Conservation (phyloP, 768 basidiomycete species). For the Lactifluus rugatus region DNA sequence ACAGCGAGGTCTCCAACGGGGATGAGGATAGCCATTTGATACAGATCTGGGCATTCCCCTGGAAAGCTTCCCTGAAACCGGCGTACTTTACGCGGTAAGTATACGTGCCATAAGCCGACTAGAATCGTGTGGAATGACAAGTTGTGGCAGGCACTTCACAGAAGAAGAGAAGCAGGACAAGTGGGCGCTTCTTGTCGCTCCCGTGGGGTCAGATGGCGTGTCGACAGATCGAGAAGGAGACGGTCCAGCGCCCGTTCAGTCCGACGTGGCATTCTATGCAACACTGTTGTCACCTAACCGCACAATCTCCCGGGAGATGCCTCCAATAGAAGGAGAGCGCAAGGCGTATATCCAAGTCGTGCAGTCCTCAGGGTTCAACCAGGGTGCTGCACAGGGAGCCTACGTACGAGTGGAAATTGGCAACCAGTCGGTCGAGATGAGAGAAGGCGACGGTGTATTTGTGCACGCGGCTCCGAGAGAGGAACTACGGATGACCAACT, state of each 20-base stretch:
- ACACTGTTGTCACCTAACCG: slow-evolving; percentile 54
- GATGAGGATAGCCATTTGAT: slow-evolving; percentile 44
- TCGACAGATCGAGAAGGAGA: slow-evolving; percentile 47
- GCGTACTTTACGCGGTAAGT: slow-evolving; percentile 73
- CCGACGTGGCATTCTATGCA: slow-evolving; percentile 61
- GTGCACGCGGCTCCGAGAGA: slow-evolving; percentile 41
- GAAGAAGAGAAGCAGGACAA: slow-evolving; percentile 30
- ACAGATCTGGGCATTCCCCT: slow-evolving; percentile 61
- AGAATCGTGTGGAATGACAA: background rate
- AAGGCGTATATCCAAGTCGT: slow-evolving; percentile 82
- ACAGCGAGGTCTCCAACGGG: slow-evolving; percentile 59
- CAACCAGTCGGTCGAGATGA: slow-evolving; percentile 41
- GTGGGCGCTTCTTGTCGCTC: slow-evolving; percentile 64
- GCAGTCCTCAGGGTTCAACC: slow-evolving; percentile 76
- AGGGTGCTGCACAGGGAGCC: slow-evolving; percentile 45
- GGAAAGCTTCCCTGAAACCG: slow-evolving; percentile 42
- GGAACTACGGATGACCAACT: slow-evolving; percentile 45
- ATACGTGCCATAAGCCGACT: background rate
- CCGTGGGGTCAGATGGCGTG: slow-evolving; percentile 46
- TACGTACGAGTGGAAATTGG: slow-evolving; percentile 41
- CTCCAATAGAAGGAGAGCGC: slow-evolving; percentile 23
- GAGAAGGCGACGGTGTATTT: slow-evolving; percentile 87
- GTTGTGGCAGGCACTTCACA: slow-evolving; percentile 47
- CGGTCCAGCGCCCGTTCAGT: slow-evolving; percentile 78
- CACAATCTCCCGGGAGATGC: slow-evolving; percentile 44